These are phyloP conservation scores for Diaporthe batatas DNA, from an alignment of 2,329 filamentous ascomycete species.

Conservation along the genomic window DNA sequence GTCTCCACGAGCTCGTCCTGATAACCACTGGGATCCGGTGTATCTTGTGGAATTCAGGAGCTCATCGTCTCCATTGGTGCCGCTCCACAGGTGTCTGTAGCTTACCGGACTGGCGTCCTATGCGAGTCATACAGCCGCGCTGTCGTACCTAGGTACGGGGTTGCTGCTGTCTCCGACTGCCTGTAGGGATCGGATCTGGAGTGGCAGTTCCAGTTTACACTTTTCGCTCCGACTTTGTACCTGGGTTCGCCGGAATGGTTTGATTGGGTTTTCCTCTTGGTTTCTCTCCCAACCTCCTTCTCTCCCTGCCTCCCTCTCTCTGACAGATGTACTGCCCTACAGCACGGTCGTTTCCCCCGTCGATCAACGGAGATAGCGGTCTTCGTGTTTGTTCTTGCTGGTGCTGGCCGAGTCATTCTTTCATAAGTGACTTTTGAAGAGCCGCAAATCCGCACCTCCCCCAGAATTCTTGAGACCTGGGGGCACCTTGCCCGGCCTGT, in stretches of 20 bases:
- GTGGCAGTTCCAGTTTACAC: slow-evolving; percentile 10
- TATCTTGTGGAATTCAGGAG: slow-evolving; percentile 25
- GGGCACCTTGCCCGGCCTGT: slow-evolving; percentile 9
- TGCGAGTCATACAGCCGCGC: slow-evolving; percentile 32
- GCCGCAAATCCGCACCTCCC: not conserved
- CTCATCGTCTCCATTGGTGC: slow-evolving; percentile 19
- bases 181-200: slow-evolving; percentile 28
- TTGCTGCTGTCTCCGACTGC: slow-evolving; percentile 1
- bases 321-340: not conserved
- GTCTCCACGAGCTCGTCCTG: slow-evolving; percentile 27
- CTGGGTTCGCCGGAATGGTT: not conserved
- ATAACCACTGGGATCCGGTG: slow-evolving; percentile 3
- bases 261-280: not conserved
- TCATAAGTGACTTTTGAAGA: not conserved
- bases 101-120: not conserved
- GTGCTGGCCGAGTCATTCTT: slow-evolving; percentile 11
- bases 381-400: slow-evolving; percentile 17
- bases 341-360: not conserved
- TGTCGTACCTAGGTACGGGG: no score
- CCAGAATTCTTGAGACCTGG: not conserved
- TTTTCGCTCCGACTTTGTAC: slow-evolving; percentile 14
- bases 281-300: not conserved
- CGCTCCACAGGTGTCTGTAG: slow-evolving; percentile 14
- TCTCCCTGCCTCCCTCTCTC: no score
- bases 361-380: slow-evolving; percentile 22